These are phyloP conservation scores for Kingdonia uniflora DNA, from an alignment of 164 flowering plant species.

Conservation along the genomic window DNA sequence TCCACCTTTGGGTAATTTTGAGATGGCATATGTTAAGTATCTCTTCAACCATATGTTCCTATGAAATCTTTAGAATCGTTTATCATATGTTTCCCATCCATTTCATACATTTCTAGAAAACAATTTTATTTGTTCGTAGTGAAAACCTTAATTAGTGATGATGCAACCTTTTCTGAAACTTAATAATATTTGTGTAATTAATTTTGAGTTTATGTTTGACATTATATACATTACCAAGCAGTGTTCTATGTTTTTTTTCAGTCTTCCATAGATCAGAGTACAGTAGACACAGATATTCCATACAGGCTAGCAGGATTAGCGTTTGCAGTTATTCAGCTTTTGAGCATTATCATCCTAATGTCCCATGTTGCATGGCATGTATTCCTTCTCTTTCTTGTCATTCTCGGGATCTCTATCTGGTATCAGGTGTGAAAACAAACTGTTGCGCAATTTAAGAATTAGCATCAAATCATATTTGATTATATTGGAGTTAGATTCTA, in stretches of 20 bases:
- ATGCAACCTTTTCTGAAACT: too few relatives aligned
- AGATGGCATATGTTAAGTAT: too few relatives aligned
- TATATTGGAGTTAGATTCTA: neutral
- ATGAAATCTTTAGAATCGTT: too few relatives aligned
- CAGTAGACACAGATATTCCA: constrained; percentile 73
- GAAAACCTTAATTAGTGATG: too few relatives aligned
- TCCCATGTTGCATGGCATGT: constrained; percentile 68
- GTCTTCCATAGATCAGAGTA: constrained; percentile 82
- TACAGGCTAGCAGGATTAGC: constrained; percentile 76
- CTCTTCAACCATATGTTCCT: too few relatives aligned
- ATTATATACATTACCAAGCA: too few relatives aligned
- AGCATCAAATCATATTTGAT: neutral
- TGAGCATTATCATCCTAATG: constrained; percentile 62
- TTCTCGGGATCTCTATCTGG: constrained; percentile 62
- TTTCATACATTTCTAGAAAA: too few relatives aligned
- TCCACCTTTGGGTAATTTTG: too few relatives aligned
- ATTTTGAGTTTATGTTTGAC: too few relatives aligned
- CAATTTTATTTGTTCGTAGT: too few relatives aligned
- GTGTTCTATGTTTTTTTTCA: constrained; percentile 15
- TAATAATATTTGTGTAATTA: too few relatives aligned
- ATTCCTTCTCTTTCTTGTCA: constrained; percentile 39
- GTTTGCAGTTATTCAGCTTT: constrained; percentile 66
- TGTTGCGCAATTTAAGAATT: neutral
- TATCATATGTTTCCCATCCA: too few relatives aligned
- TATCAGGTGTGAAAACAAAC: constrained; percentile 54